These are phyloP conservation scores for Nowakowskiella sp. DNA, from an alignment of 192 early-diverging fungal species.

Conservation along the genomic window DNA sequence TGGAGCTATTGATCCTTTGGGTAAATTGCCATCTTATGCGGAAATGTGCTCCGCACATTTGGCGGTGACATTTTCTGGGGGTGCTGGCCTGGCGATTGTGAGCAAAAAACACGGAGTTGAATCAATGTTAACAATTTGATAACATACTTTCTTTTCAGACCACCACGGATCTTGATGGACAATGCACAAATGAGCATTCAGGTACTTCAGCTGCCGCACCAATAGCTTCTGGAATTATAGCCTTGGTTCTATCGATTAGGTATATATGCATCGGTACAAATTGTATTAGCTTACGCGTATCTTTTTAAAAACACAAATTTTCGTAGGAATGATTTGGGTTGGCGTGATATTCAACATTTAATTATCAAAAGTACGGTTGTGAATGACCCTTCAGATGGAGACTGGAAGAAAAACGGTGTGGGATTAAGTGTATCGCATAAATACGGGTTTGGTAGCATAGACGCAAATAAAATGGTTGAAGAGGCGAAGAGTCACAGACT, in stretches of 20 bases:
- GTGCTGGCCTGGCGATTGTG: conserved; percentile 32
- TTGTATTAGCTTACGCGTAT: no score
- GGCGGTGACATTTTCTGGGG: conserved; percentile 70
- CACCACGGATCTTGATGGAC: conserved; percentile 61
- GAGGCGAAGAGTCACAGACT: conserved; percentile 48
- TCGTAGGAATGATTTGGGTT: conserved; percentile 74
- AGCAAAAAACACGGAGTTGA: background rate
- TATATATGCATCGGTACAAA: conserved; percentile 1
- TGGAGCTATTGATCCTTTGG: conserved; percentile 61
- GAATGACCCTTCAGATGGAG: conserved; percentile 47
- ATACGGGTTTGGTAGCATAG: conserved; percentile 73
- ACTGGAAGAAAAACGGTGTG: conserved; percentile 53
- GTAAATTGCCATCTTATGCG: conserved; percentile 60
- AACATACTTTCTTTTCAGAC: background rate
- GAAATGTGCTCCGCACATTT: conserved; percentile 72
- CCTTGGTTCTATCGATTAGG: conserved; percentile 52
- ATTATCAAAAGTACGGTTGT: conserved; percentile 58
- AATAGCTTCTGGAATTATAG: conserved; percentile 68
- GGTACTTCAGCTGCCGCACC: conserved; percentile 83
- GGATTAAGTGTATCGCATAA: conserved; percentile 58
- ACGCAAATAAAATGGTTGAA: conserved; percentile 66
- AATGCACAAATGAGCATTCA: conserved; percentile 60
- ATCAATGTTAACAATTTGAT: background rate
- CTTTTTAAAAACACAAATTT: background rate
- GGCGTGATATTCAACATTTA: conserved; percentile 76